phyloP scores from a whole-genome alignment of 2,329 filamentous ascomycete genomes.

The Pseudogymnoascus sp. region DNA sequence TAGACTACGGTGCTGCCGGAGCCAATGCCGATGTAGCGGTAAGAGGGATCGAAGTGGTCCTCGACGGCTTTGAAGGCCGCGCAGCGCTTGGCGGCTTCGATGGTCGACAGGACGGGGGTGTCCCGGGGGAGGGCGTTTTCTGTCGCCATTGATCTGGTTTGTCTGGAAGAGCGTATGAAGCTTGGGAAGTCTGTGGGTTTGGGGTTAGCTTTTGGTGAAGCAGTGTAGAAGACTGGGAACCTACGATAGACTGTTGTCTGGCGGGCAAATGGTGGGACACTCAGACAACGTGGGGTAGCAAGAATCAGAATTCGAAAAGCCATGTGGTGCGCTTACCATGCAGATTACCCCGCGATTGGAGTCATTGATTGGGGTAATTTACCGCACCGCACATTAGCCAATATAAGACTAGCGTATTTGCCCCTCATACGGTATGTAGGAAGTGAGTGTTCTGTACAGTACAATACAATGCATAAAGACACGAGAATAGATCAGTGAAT shows the following conservation, averaged over 20 bases:
- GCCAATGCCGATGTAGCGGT: slow-evolving; percentile 67
- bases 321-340: background rate
- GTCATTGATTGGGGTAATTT: background rate
- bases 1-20: slow-evolving; percentile 77
- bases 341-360: background rate
- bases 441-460: too few relatives aligned
- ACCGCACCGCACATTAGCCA: background rate
- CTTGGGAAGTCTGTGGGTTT: background rate
- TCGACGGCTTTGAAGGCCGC: slow-evolving; percentile 67
- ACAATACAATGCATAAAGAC: background rate
- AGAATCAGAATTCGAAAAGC: background rate
- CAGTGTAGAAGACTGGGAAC: background rate
- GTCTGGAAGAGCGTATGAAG: background rate
- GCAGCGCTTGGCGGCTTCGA: slow-evolving; percentile 67
- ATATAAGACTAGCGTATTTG: background rate
- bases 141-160: background rate
- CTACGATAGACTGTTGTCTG: background rate
- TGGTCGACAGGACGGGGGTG: slow-evolving; percentile 27
- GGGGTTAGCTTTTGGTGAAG: background rate
- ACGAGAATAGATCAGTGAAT: background rate
- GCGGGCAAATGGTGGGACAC: slow-evolving; percentile 1
- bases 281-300: slow-evolving; percentile 4
- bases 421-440: background rate
- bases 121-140: background rate
- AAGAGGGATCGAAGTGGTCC: slow-evolving; percentile 58